Percentiles rank a stretch among this genome's conserved stretches.
Conservation (phyloP, 805 yeast genomes). For the Myxozyma udenii region DNA sequence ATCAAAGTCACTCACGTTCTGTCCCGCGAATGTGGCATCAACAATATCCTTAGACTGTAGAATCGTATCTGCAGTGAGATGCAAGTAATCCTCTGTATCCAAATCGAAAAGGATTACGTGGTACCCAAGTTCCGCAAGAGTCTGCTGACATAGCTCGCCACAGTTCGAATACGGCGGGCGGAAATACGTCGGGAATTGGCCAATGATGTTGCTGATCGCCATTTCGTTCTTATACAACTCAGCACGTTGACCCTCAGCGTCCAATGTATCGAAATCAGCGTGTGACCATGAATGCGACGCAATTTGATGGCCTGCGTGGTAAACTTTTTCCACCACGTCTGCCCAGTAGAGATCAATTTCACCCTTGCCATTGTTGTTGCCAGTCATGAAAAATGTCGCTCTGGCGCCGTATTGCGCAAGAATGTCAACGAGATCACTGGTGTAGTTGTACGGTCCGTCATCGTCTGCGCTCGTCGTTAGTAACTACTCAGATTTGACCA, state of each 20-base stretch:
- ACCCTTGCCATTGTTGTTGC: constrained; percentile 23
- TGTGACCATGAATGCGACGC: constrained; percentile 28
- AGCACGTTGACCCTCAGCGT: constrained; percentile 3
- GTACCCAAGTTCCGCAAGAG: constrained; percentile 17
- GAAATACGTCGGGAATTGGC: constrained; percentile 20
- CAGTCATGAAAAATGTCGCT: constrained; percentile 23
- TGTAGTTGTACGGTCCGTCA: constrained; percentile 22
- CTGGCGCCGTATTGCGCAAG: constrained; percentile 10
- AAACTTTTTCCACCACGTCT: constrained; percentile 8
- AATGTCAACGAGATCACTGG: constrained; percentile 16
- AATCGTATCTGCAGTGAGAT: constrained; percentile 3
- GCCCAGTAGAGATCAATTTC: constrained; percentile 18
- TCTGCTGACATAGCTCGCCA: constrained; percentile 8
- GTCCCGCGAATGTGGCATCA: neutral
- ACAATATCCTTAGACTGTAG: constrained; percentile 18
- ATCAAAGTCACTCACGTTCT: neutral
- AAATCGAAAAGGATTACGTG: constrained; percentile 21
- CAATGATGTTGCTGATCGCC: constrained; percentile 19
- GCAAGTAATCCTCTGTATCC: constrained; percentile 22
- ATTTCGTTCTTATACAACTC: constrained; percentile 23
- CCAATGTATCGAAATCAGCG: constrained; percentile 6
- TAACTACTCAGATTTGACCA: neutral
- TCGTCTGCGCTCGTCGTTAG: constrained; percentile 5
- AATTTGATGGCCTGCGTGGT: constrained; percentile 19
- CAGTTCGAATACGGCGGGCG: constrained; percentile 23